Conservation (phyloP, 2,329 filamentous ascomycete genomes). For the Sarocladium brachiariae region DNA sequence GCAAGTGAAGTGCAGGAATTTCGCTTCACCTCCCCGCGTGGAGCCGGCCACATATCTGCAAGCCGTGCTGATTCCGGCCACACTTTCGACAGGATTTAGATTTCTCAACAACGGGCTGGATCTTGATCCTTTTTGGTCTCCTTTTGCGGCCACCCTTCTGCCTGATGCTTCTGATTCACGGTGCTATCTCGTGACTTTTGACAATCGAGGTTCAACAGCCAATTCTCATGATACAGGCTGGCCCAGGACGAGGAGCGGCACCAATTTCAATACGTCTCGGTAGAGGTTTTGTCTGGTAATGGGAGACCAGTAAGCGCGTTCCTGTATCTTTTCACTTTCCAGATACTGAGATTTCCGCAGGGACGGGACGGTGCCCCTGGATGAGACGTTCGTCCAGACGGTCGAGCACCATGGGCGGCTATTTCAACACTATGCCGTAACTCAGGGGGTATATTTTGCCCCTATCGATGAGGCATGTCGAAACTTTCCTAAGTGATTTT, state of each 20-base stretch:
- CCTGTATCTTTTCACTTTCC: background rate
- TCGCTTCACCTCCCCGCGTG: constrained; percentile 7
- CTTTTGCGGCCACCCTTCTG: background rate
- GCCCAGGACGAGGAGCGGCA: background rate
- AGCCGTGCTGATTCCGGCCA: constrained; percentile 4
- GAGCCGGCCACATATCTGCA: constrained; percentile 7
- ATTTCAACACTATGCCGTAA: constrained; percentile 61
- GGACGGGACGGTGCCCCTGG: constrained; percentile 45
- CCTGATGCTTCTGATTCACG: background rate
- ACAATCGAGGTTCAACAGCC: no score
- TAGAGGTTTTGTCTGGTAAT: background rate
- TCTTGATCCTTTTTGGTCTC: background rate
- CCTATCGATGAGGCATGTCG: constrained; percentile 63
- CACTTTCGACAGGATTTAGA: background rate
- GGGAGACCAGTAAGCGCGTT: background rate
- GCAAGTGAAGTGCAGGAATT: background rate
- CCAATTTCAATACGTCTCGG: background rate
- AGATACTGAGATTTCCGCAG: constrained; percentile 22
- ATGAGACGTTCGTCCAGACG: constrained; percentile 52
- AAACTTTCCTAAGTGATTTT: background rate
- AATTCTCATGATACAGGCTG: background rate
- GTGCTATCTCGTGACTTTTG: no score
- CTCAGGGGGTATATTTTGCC: constrained; percentile 58
- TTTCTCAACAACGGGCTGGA: background rate
- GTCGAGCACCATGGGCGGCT: constrained; percentile 54